Percentiles rank a stretch among this genome's conserved stretches.
Conservation (phyloP, 169 alveolate genomes). For the Sarcocystis neurona region DNA sequence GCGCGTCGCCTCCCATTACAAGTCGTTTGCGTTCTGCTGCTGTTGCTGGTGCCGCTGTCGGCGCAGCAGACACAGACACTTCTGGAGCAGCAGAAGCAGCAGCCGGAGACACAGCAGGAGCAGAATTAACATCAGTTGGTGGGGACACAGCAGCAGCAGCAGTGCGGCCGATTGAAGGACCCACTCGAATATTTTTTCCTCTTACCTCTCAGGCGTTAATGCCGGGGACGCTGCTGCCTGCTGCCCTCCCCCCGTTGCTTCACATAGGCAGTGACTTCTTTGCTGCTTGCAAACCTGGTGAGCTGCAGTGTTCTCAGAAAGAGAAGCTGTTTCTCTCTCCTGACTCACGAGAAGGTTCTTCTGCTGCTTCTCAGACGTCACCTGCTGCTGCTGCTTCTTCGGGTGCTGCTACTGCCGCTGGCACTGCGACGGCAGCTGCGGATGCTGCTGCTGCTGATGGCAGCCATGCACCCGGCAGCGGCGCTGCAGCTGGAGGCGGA, state of each 20-base stretch:
- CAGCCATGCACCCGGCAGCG: not conserved
- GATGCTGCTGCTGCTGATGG: not conserved
- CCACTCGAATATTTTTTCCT: conserved; percentile 18
- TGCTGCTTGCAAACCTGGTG: not conserved
- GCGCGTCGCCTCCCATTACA: too few species aligned
- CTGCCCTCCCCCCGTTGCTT: conserved; percentile 3
- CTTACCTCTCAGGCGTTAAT: conserved; percentile 16
- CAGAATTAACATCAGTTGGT: too few species aligned
- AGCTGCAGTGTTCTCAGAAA: too few species aligned
- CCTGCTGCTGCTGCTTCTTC: not conserved
- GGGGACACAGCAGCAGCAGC: too few species aligned
- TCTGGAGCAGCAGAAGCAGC: too few species aligned
- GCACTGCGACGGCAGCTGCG: not conserved
- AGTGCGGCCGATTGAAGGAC: too few species aligned
- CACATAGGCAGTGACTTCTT: conserved; percentile 11
- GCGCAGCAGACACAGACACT: too few species aligned
- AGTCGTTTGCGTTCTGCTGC: too few species aligned
- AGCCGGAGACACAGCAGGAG: too few species aligned
- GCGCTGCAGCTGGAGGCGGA: not conserved
- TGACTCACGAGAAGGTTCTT: not conserved
- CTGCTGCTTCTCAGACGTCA: not conserved
- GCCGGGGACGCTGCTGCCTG: conserved; percentile 20
- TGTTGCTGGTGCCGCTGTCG: too few species aligned
- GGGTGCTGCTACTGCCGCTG: not conserved
- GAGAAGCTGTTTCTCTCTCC: too few species aligned